Percentiles rank a stretch among this genome's conserved stretches.
phyloP scores from a whole-genome alignment of 169 alveolate genomes.

The Cryptosporidium andersoni region DNA sequence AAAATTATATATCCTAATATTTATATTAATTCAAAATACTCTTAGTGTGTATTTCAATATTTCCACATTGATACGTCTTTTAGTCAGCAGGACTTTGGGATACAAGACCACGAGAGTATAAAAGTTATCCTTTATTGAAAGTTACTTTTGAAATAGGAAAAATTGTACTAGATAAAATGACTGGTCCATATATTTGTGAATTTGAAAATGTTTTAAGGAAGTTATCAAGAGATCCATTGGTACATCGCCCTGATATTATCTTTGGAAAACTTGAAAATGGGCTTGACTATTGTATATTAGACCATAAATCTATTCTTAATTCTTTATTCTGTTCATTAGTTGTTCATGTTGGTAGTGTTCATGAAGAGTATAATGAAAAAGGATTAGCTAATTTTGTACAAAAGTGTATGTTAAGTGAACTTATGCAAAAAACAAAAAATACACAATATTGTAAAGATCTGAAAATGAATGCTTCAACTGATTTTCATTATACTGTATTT shows the following conservation, averaged over 20 bases:
- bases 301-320: constrained; percentile 28
- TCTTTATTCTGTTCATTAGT: constrained; percentile 21
- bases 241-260: constrained; percentile 49
- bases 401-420: constrained; percentile 20
- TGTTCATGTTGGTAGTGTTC: constrained; percentile 47
- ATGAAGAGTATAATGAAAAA: constrained; percentile 46
- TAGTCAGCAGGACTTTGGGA: too few relatives aligned
- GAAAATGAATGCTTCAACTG: constrained; percentile 45
- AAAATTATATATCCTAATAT: too few relatives aligned
- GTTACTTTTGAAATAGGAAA: too few relatives aligned
- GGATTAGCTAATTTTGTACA: constrained; percentile 67
- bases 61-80: too few relatives aligned
- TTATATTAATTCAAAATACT: too few relatives aligned
- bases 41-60: too few relatives aligned
- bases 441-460: constrained; percentile 5
- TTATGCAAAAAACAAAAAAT: constrained; percentile 6
- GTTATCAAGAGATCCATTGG: constrained; percentile 39
- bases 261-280: constrained; percentile 60
- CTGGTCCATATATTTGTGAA: neutral
- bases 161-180: neutral
- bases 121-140: too few relatives aligned
- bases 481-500: constrained; percentile 53
- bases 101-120: too few relatives aligned
- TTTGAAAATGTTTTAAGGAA: constrained; percentile 14
- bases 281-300: constrained; percentile 48